phyloP scores from a whole-genome alignment of 768 basidiomycete species.

The Trametes coccinea region DNA sequence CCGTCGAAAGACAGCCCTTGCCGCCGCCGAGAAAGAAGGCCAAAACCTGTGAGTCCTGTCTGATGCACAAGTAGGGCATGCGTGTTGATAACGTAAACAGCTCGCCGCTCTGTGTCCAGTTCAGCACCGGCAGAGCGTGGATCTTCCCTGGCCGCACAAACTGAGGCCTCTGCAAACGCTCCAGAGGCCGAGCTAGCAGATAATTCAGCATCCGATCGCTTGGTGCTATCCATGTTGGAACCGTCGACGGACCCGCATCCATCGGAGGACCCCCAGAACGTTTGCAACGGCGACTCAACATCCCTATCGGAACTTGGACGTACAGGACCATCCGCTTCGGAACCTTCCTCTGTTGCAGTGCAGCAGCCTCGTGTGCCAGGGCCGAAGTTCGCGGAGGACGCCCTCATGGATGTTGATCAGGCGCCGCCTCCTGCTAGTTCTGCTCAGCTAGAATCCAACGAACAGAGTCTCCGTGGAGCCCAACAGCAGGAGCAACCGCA shows the following conservation, averaged over 20 bases:
- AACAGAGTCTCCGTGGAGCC: too few species aligned
- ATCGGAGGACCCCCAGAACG: too few species aligned
- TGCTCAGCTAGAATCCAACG: too few species aligned
- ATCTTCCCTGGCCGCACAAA: slow-evolving; percentile 13
- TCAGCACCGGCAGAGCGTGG: not conserved
- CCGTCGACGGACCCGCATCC: not conserved
- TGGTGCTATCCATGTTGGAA: not conserved
- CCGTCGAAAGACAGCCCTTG: slow-evolving; percentile 44
- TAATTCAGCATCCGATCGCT: not conserved
- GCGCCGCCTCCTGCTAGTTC: not conserved
- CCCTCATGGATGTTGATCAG: slow-evolving; percentile 18
- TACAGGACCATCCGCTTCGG: too few species aligned
- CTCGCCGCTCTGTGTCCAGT: slow-evolving; percentile 4
- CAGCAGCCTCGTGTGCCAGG: not conserved
- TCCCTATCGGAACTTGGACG: too few species aligned
- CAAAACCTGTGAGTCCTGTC: slow-evolving; percentile 41
- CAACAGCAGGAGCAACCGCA: too few species aligned
- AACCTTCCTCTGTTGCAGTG: too few species aligned
- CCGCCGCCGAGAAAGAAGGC: slow-evolving; percentile 59
- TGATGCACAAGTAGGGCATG: not conserved
- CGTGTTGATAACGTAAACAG: not conserved
- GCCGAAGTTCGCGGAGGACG: not conserved
- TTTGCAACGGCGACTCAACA: too few species aligned
- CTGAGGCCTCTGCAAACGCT: slow-evolving; percentile 6
- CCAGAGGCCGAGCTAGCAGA: not conserved